Evolutionary conservation across 2,329 filamentous ascomycete genomes (phyloP), one percentile per base, ranked within the genome.

Genomic region (Paecilomyces sp.): DNA sequence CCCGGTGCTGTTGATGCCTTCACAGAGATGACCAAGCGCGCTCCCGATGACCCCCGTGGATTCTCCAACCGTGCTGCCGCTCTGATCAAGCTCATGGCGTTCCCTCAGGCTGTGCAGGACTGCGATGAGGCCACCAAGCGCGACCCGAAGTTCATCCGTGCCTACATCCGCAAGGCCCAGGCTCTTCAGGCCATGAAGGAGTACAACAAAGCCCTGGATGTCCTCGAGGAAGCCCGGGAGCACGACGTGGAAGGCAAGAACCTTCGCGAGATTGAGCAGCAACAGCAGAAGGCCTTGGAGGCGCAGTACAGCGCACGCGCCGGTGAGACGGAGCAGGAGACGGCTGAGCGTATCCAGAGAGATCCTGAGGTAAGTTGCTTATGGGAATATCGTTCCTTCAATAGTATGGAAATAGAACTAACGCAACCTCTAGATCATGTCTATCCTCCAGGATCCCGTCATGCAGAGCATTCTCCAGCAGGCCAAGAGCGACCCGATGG

Each of bases 401-500:
- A 47, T 28, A 22, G 30, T 18, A 57, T 60, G 9, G 55, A 57
- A 55, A 47, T 33, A 36, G 18, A 50, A 54, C 59, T 68, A 66
- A 70, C 58, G 41, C 15, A 13, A 13, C 5, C 54, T 3, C 28
- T 64, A 83, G 87, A 96, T 97, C 74, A 90, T 95, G 84, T 77
- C 82, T 63, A 93, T 97, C 71, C 90, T 97, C 78, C 88, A 92
- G 76, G 94, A 99, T 72, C 94, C 94, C 15, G 88, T 99, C 72
- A 97, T 99, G 93, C 92, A 99, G 79, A 89, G 89, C 66, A 97
- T 97, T 66, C 85, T 97, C 59, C 92, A 97, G 76, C 94, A 99
- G 79, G 94, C 94, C 54, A 96, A 97, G 82, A 87, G 86, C 58
- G 90, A 99, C 70, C 94, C 94, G 18, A 89, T 89, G 55, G 94